Evolutionary conservation across 75 land plant genomes (phyloP), one percentile per base, ranked within the genome.

Genomic region (Pseudotsuga menziesii): DNA sequence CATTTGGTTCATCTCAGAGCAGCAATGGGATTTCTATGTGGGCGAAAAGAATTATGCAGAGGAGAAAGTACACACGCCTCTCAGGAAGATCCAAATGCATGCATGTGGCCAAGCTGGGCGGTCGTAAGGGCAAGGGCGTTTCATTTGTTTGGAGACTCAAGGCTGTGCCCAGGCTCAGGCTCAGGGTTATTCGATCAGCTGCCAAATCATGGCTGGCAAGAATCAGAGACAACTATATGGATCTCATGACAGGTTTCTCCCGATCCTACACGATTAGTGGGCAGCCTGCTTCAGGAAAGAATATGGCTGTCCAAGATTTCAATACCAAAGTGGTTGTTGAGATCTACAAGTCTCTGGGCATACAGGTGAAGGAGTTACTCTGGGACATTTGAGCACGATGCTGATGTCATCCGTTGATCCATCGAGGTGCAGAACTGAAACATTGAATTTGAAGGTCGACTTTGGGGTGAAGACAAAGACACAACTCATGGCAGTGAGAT

Each of bases 291-390:
- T 29, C 20, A 1, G 0, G 5, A 9, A 14, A 29, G 13, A 63
- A 63, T 32, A 64, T 29, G 69, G 26, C 36, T 64, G 20, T 64
- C 17, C 20, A 64, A 64, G 39, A 64, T 12, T 64, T 64, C 35
- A 64, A 32, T 32, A 23, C 29, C 35, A 64, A 64, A 39, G 16
- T 64, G 69, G 35, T 64, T 32, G 5, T 16, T 11, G 69, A 64
- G 39, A 64, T 64, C 35, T 64, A 32, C 69, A 64, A 64, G 39
- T 64, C 69, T 11, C 7, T 64, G 69, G 69, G 69, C 29, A 6
- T 64, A 32, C 39, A 32, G 2, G 69, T 64, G n/a, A n/a, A n/a
- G n/a, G n/a, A n/a, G n/a, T n/a, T n/a, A n/a, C n/a, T n/a, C n/a
- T n/a, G n/a, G n/a, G n/a, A n/a, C n/a, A n/a, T n/a, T n/a, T n/a